Evolutionary conservation across 306 rosid species (phyloP).

Genomic region (Sechiopsis laciniata): DNA sequence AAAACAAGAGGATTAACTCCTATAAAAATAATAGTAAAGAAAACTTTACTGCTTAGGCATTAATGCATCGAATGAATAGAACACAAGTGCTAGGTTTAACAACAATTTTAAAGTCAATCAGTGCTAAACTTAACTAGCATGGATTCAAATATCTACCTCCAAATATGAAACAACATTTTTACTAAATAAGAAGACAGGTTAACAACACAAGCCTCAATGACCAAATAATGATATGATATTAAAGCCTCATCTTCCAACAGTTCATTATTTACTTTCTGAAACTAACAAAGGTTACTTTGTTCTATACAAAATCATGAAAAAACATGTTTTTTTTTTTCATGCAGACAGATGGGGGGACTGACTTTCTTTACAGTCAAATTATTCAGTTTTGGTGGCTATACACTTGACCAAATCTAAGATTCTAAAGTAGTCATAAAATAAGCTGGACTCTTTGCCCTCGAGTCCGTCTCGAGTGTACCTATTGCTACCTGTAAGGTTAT

Average conservation of each 20-base stretch:
- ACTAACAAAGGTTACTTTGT: neutral
- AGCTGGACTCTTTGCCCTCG: constrained; percentile 73
- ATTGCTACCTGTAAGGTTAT: constrained; percentile 89
- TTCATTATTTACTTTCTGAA: constrained; percentile 14
- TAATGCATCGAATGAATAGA: too few relatives aligned
- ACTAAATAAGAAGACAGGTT: too few relatives aligned
- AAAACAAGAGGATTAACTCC: neutral
- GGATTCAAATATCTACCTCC: too few relatives aligned
- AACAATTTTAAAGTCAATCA: too few relatives aligned
- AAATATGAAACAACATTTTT: too few relatives aligned
- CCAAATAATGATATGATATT: constrained; percentile 10
- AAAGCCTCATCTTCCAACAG: constrained; percentile 19
- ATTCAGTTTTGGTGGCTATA: constrained; percentile 31
- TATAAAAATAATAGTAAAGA: neutral
- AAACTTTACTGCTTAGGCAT: neutral
- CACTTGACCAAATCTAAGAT: constrained; percentile 64
- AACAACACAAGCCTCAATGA: neutral
- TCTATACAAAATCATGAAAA: constrained; percentile 5
- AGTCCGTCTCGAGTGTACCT: constrained; percentile 77
- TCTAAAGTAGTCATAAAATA: constrained; percentile 66
- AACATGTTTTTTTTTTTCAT: neutral
- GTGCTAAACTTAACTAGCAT: too few relatives aligned
- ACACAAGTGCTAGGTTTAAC: too few relatives aligned
- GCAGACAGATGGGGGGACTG: neutral
- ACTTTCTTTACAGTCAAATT: constrained; percentile 22